Evolutionary conservation across 1,284 basidiomycete genomes (phyloP).

Genomic region (Lignosus rhinocerotis): DNA sequence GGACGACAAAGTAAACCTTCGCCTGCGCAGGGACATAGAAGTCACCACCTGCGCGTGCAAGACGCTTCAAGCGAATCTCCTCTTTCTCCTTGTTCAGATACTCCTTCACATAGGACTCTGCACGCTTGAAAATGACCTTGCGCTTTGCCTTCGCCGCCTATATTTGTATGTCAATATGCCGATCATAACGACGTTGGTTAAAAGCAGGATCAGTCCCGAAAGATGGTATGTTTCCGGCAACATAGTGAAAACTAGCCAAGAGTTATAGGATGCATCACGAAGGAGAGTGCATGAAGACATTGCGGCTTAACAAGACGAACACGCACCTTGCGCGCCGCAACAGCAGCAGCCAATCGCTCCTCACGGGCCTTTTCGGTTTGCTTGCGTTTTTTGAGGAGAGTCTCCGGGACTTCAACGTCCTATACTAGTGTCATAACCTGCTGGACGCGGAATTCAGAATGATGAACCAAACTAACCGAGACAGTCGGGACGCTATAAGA

Average conservation of each 20-base stretch:
- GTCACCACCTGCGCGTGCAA: slow-evolving; percentile 90
- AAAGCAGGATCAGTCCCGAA: slow-evolving; percentile 81
- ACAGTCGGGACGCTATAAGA: slow-evolving; percentile 62
- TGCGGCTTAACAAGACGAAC: slow-evolving; percentile 8
- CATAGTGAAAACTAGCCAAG: slow-evolving; percentile 78
- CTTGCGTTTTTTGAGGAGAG: slow-evolving; percentile 99
- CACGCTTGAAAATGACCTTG: slow-evolving; percentile 99
- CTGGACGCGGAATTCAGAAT: background rate
- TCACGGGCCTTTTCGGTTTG: slow-evolving; percentile 97
- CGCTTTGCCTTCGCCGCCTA: slow-evolving; percentile 91
- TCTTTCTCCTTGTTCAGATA: slow-evolving; percentile 93
- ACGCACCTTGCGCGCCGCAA: slow-evolving; percentile 91
- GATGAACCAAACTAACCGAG: slow-evolving; percentile 53
- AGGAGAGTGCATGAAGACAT: slow-evolving; percentile 21
- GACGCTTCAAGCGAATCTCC: slow-evolving; percentile 94
- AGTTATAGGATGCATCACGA: slow-evolving; percentile 84
- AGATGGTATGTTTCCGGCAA: slow-evolving; percentile 93
- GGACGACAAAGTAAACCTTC: slow-evolving; percentile 98
- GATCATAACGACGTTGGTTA: background rate
- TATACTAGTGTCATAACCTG: slow-evolving; percentile 33
- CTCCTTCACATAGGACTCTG: slow-evolving; percentile 98
- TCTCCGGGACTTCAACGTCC: slow-evolving; percentile 96
- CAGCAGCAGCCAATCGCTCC: slow-evolving; percentile 87
- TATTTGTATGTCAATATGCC: slow-evolving; percentile 27
- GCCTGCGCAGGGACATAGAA: slow-evolving; percentile 97